These are phyloP conservation scores for Saussurea involucrata DNA, from an alignment of 129 eudicot species.

Conservation along the genomic window DNA sequence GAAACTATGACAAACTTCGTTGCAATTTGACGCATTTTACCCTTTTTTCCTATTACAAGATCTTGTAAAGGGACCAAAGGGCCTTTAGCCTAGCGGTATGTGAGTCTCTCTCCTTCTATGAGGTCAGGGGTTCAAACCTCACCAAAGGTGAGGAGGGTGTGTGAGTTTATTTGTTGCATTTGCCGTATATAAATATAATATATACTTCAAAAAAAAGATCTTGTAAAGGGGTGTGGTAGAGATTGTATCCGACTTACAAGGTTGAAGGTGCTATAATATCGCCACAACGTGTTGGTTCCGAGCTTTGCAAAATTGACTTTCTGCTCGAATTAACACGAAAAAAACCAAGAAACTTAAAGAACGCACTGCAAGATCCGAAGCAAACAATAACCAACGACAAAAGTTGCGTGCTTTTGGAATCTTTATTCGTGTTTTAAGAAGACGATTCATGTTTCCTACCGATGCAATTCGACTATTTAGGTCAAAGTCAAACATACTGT, in stretches of 20 bases:
- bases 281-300: conserved; percentile 71
- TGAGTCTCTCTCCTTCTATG: too few species aligned
- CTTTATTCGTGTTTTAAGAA: background rate
- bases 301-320: conserved; percentile 73
- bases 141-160: too few species aligned
- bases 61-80: background rate
- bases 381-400: background rate
- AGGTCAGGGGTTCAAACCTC: too few species aligned
- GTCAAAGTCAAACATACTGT: conserved; percentile 12
- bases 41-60: background rate
- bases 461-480: conserved; percentile 10
- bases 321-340: conserved; percentile 34
- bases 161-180: too few species aligned
- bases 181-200: too few species aligned
- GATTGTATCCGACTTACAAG: conserved; percentile 48
- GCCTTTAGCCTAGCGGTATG: too few species aligned
- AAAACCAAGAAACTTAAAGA: background rate
- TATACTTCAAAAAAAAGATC: too few species aligned
- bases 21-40: background rate
- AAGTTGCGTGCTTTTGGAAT: background rate
- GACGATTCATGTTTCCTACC: background rate
- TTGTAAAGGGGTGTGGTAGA: background rate
- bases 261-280: conserved; percentile 77
- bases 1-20: background rate
- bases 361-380: conserved; percentile 4